Evolutionary conservation across 2,329 filamentous ascomycete genomes (phyloP), one percentile per base, ranked within the genome.

Genomic region (Magnaporthiopsis rhizophila): DNA sequence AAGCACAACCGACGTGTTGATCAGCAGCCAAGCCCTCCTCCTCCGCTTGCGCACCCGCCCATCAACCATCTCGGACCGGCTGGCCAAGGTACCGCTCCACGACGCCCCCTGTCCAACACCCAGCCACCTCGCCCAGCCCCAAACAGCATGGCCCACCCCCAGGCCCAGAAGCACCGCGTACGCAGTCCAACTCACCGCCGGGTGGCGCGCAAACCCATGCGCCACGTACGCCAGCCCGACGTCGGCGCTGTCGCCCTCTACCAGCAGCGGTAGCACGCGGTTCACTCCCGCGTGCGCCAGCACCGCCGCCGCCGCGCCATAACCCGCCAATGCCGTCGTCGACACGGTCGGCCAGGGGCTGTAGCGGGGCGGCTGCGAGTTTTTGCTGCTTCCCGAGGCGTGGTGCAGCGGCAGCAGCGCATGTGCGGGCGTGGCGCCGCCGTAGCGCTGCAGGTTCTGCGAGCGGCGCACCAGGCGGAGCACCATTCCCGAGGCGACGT

Each of bases 171-270:
- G 79, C 1, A 86, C 82, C 1, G 79, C 71, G 74, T 96, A 97
- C 1, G 89, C 88, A 1, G 82, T 69, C 73, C 86, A 89, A n/a
- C 89, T 86, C 11, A 89, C 74, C 1, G 81, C 68, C 0, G 88
- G 87, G 70, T 91, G 88, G 18, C 85, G 83, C 36, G 89, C 87
- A 72, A 97, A 95, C 3, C 91, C 91, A 76, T 98, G 93, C 15
- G 88, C 86, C 9, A 97, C 88, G 74, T 90, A 98, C 15, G 86
- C 88, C 15, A 98, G 79, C 0, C 91, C 90, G 57, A 97, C 88
- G 64, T 94, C 89, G n/a, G 91, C 90, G 71, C 88, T 92, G 65
- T 93, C 92, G 8, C 93, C 93, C 64, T 96, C 90, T 59, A 92
- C 83, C 34, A 85, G 79, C 45, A 93, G 75, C 2, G 95, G 94